Base-by-base conservation (phyloP, 2,329 filamentous ascomycete species). In the Pseudocercospora musae region DNA sequence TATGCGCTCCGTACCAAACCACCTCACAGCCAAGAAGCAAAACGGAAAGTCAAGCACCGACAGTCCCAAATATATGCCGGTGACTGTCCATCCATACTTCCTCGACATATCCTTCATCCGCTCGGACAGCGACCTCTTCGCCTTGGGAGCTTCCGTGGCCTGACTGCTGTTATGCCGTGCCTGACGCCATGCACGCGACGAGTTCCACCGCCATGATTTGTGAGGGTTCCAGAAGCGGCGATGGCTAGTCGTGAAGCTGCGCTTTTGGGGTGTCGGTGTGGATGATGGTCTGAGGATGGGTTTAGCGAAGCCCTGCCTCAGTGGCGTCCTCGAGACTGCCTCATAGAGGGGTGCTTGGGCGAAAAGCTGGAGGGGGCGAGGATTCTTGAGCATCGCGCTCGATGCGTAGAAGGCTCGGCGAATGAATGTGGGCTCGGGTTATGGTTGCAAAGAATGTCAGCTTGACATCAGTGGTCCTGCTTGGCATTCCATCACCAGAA, bases 21-120 rank as follows among this genome's bases (percentile, higher is more conserved):
- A 80, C 61, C 89, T 85, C 52, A 99, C 95, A 9, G 95, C 86
- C 59, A 96, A 78, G 79, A 96, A 99, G 79, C 94, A 98, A 74
- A 98, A 91, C 0, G 95, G 95, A 68, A 98, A 96, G 78, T 99
- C 95, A 57, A 96, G 79, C 40, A 90, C 89, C 46, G 90, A 93
- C 59, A 99, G 79, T 0, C 82, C 82, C 10, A 97, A 77, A 77
- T 99, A 99, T 13, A 99, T 91, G n/a, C 92, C 94, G 4, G 97
- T 78, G 0, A 93, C 93, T 3, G 90, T 85, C 92, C 93, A 98
- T 44, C 95, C 95, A 76, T 99, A 99, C 76, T 98, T 94, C 66
- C 89, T 87, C 2, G 89, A 92, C 50, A 99, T 84, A 74, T 91
- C 92, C 77, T 89, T 92, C 74, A 98, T 80, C 25, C 89, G 85